Evolutionary conservation across 352 stramenopile genomes (phyloP).

Genomic region (Pythium monospermum): DNA sequence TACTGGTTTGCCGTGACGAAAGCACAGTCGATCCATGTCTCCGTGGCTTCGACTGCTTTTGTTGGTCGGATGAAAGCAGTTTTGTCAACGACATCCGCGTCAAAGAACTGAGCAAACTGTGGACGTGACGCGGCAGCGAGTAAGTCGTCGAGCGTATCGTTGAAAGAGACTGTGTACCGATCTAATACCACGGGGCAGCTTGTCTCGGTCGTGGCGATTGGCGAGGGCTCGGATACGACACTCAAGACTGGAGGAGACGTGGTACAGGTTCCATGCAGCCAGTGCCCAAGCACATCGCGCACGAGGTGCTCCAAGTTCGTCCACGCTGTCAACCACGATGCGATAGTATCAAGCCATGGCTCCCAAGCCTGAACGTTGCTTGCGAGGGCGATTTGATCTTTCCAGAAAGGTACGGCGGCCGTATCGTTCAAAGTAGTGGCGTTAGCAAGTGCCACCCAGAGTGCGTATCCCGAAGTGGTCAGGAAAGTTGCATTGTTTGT

Average conservation of each 20-base stretch:
- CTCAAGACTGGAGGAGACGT: conserved; percentile 23
- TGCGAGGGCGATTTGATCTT: conserved; percentile 23
- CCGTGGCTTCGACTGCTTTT: conserved; percentile 31
- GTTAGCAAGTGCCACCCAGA: conserved; percentile 35
- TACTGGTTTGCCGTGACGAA: conserved; percentile 14
- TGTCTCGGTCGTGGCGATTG: conserved; percentile 14
- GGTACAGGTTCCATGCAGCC: conserved; percentile 49
- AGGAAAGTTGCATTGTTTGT: conserved; percentile 39
- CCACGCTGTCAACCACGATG: conserved; percentile 54
- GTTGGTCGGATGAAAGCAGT: conserved; percentile 35
- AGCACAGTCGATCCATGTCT: conserved; percentile 38
- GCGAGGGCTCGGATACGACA: conserved; percentile 13
- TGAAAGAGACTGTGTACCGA: conserved; percentile 28
- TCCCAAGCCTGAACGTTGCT: conserved; percentile 31
- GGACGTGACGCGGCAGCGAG: conserved; percentile 41
- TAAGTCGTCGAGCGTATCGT: conserved; percentile 31
- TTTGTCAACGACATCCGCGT: conserved; percentile 36
- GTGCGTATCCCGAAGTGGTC: conserved; percentile 23
- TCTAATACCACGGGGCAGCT: conserved; percentile 23
- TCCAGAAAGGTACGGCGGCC: conserved; percentile 7
- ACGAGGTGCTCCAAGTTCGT: conserved; percentile 41
- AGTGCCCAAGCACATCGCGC: conserved; percentile 61
- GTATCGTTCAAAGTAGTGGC: conserved; percentile 18
- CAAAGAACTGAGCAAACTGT: conserved; percentile 31
- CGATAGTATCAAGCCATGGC: conserved; percentile 50